Conservation (phyloP, 2,329 filamentous ascomycete species). For the Spiromastix sp. region DNA sequence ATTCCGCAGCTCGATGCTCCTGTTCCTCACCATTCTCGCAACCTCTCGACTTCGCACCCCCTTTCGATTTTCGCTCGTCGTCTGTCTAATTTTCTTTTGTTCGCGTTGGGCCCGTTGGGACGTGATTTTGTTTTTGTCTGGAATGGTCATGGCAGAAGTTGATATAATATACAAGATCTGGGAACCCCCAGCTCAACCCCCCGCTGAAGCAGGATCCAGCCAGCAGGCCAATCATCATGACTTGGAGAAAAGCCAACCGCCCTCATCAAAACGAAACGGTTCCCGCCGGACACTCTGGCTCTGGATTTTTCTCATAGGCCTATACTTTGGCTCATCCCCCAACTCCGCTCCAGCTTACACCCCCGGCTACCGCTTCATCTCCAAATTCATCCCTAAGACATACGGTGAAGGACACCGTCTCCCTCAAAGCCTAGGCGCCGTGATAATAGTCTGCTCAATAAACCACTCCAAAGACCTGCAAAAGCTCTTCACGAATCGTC, state of each 20-base stretch:
- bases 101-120: constrained; percentile 35
- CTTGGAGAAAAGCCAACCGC: constrained; percentile 11
- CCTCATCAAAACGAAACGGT: constrained; percentile 1
- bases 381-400: constrained; percentile 26
- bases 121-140: constrained; percentile 31
- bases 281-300: constrained; percentile 26
- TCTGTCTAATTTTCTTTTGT: constrained; percentile 27
- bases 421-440: constrained; percentile 32
- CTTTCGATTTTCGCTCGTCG: constrained; percentile 25
- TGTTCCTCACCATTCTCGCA: constrained; percentile 32
- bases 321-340: constrained; percentile 34
- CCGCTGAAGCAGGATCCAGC: constrained; percentile 7
- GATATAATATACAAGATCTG: constrained; percentile 31
- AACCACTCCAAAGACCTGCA: constrained; percentile 31
- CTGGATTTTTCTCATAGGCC: constrained; percentile 26
- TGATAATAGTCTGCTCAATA: constrained; percentile 32
- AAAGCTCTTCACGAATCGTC: constrained; percentile 26
- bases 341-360: constrained; percentile 30
- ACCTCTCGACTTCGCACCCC: constrained; percentile 26
- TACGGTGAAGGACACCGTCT: constrained; percentile 35
- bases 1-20: constrained; percentile 34
- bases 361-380: constrained; percentile 32
- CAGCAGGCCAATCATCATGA: constrained; percentile 14
- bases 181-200: constrained; percentile 13
- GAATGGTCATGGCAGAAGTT: constrained; percentile 34